These are phyloP conservation scores for Edaphochlamys debaryana DNA, from an alignment of 139 green algal genomes.

Conservation along the genomic window DNA sequence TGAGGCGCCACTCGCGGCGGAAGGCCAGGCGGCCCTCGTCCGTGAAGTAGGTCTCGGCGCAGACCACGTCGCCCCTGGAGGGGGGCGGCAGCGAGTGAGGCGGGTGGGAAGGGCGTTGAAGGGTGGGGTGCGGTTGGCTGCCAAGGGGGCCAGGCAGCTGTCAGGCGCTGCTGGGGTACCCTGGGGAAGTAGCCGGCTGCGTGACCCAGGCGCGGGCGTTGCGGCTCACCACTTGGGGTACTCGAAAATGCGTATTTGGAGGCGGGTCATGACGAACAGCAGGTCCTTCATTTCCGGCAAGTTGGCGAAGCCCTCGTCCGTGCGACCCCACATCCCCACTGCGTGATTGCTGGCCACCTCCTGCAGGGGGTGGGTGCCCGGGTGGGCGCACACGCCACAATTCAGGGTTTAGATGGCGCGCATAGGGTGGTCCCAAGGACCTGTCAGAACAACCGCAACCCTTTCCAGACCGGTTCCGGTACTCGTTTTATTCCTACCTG, in stretches of 20 bases:
- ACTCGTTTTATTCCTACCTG: conserved; percentile 79
- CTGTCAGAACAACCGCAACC: no score
- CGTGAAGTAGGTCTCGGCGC: conserved; percentile 90
- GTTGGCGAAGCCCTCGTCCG: conserved; percentile 83
- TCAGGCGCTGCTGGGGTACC: no score
- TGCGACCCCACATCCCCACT: conserved; percentile 88
- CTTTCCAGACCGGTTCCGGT: no score
- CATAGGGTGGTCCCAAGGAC: no score
- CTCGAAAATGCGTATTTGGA: conserved; percentile 90
- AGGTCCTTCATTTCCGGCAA: conserved; percentile 80
- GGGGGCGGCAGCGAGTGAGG: neutral
- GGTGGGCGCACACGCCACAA: neutral
- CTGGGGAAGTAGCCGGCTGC: no score
- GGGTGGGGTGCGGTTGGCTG: no score
- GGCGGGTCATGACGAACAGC: conserved; percentile 90
- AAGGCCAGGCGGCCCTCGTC: conserved; percentile 81
- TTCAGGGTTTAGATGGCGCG: neutral
- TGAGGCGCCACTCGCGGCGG: conserved; percentile 86
- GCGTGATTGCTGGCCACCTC: conserved; percentile 90
- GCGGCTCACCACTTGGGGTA: conserved; percentile 94
- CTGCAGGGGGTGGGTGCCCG: conserved; percentile 57
- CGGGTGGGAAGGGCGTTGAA: no score
- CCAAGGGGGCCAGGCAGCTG: no score
- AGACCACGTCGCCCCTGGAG: conserved; percentile 63
- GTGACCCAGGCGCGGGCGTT: neutral